Evolutionary conservation across 805 yeast species (phyloP).

Genomic region (Kodamaea restingae): DNA sequence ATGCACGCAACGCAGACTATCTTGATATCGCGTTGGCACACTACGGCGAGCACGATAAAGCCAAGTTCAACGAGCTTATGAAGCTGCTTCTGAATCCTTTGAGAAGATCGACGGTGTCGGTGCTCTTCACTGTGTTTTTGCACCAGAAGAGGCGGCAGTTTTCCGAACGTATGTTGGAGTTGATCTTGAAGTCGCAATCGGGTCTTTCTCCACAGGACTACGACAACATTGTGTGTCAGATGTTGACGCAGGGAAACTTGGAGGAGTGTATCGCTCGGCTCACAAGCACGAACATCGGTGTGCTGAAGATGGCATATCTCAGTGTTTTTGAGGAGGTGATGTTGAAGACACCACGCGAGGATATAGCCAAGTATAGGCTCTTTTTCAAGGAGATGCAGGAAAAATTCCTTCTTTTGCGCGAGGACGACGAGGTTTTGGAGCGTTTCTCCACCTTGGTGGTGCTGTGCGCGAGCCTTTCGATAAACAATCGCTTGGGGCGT

Average conservation of each 20-base stretch:
- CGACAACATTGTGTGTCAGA: constrained; percentile 21
- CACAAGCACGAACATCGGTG: constrained; percentile 14
- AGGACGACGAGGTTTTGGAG: constrained; percentile 13
- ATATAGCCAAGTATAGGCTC: constrained; percentile 4
- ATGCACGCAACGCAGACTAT: constrained; percentile 8
- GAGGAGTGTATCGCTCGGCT: constrained; percentile 24
- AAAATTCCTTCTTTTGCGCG: constrained; percentile 11
- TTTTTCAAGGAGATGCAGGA: constrained; percentile 12
- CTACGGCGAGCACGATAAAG: constrained; percentile 15
- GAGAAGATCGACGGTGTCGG: constrained; percentile 29
- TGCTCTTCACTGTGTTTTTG: constrained; percentile 28
- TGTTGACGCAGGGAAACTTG: constrained; percentile 24
- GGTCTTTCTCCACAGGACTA: constrained; percentile 28
- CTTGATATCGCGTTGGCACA: constrained; percentile 15
- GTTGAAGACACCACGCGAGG: not conserved
- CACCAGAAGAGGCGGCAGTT: constrained; percentile 23
- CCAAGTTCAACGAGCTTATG: constrained; percentile 18
- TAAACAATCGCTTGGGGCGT: constrained; percentile 20
- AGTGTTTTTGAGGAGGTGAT: constrained; percentile 16
- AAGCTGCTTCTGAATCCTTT: constrained; percentile 26
- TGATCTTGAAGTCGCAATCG: constrained; percentile 25
- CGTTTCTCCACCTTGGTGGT: constrained; percentile 18
- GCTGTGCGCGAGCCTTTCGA: constrained; percentile 13
- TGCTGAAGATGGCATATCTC: constrained; percentile 25
- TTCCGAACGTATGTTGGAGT: constrained; percentile 26